These are phyloP conservation scores for Debaryomyces nepalensis DNA, from an alignment of 1,139 yeast species.

Conservation along the genomic window DNA sequence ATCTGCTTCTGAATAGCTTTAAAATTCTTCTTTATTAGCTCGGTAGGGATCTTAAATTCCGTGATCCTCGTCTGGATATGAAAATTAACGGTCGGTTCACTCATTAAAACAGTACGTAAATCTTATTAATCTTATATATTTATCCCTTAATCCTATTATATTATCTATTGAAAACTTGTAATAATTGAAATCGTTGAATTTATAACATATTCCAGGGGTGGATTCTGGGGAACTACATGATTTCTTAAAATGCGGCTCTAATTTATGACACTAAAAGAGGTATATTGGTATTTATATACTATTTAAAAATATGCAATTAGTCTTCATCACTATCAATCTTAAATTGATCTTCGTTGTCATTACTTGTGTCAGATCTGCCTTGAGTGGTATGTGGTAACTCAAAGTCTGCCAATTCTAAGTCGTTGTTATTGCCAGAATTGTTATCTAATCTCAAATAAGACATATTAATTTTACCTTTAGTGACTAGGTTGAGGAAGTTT, in stretches of 20 bases:
- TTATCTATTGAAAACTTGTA: not conserved
- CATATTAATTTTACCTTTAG: not conserved
- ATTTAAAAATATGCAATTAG: not conserved
- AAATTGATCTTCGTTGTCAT: slow-evolving; percentile 3
- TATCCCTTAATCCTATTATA: not conserved
- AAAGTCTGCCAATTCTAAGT: slow-evolving; percentile 8
- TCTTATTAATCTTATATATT: not conserved
- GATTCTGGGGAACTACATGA: slow-evolving; percentile 2
- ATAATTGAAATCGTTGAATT: not conserved
- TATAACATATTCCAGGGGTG: not conserved
- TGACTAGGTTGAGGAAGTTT: not conserved
- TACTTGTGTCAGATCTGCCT: too few relatives aligned
- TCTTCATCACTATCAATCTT: slow-evolving; percentile 13
- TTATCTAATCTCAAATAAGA: slow-evolving; percentile 4
- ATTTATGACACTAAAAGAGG: too few relatives aligned
- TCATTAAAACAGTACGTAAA: slow-evolving; percentile 26
- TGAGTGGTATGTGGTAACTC: too few relatives aligned
- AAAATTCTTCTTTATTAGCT: slow-evolving; percentile 61
- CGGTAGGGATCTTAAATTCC: slow-evolving; percentile 65
- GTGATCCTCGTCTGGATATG: slow-evolving; percentile 51
- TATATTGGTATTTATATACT: too few relatives aligned
- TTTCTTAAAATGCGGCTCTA: slow-evolving; percentile 6
- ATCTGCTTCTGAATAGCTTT: slow-evolving; percentile 58
- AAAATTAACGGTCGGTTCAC: slow-evolving; percentile 47
- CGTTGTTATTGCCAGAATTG: not conserved